Evolutionary conservation across 805 yeast genomes (phyloP).

Genomic region (Saturnispora kantuleensis): DNA sequence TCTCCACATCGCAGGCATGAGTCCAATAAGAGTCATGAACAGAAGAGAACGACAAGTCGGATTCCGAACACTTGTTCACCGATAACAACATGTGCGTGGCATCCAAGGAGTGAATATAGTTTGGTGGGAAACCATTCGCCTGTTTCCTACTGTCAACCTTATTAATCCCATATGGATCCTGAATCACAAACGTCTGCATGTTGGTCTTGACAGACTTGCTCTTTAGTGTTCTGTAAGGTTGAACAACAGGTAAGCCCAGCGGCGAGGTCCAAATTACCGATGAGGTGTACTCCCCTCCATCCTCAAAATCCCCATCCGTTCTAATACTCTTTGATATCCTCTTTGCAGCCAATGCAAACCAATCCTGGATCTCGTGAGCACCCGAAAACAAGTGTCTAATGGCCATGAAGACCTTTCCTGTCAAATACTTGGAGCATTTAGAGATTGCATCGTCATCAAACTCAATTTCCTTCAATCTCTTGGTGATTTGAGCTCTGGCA

Average conservation of each 20-base stretch:
- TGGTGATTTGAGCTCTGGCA: constrained; percentile 80
- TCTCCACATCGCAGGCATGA: constrained; percentile 75
- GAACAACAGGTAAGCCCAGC: constrained; percentile 89
- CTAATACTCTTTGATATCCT: constrained; percentile 71
- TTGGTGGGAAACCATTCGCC: constrained; percentile 90
- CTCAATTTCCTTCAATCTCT: constrained; percentile 55
- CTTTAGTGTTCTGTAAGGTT: constrained; percentile 74
- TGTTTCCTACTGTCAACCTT: constrained; percentile 87
- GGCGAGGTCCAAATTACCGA: constrained; percentile 98
- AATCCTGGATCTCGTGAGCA: constrained; percentile 92
- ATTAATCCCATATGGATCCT: constrained; percentile 77
- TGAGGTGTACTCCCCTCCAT: constrained; percentile 59
- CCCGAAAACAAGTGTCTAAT: constrained; percentile 79
- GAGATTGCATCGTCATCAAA: constrained; percentile 32
- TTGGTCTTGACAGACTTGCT: constrained; percentile 66
- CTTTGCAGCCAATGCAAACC: constrained; percentile 84
- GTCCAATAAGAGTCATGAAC: constrained; percentile 99
- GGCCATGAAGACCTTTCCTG: constrained; percentile 70
- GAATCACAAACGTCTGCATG: constrained; percentile 75
- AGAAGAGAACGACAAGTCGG: constrained; percentile 70
- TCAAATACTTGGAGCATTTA: constrained; percentile 48
- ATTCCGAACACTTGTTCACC: constrained; percentile 63
- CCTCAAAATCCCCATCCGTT: constrained; percentile 46
- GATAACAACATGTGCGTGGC: constrained; percentile 95
- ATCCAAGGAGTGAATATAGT: constrained; percentile 88